Evolutionary conservation across 2,329 filamentous ascomycete genomes (phyloP).

Genomic region (Monilinia fructicola): DNA sequence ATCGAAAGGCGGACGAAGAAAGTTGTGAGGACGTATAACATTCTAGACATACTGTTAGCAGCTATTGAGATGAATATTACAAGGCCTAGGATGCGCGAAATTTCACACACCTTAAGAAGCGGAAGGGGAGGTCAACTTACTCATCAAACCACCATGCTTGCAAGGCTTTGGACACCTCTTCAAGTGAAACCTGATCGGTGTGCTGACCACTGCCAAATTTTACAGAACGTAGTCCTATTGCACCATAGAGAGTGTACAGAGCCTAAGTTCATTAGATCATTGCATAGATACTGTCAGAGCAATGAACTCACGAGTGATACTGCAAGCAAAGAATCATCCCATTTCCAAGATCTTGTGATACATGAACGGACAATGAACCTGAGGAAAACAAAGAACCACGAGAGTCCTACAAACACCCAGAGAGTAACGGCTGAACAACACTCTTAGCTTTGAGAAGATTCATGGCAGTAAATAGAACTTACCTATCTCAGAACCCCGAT

Average conservation of each 20-base stretch:
- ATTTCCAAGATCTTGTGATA: conserved; percentile 32
- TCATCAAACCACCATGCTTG: conserved; percentile 49
- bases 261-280: conserved; percentile 24
- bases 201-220: conserved; percentile 33
- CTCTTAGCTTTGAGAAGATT: conserved; percentile 16
- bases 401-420: conserved; percentile 30
- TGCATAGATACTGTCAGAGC: conserved; percentile 1
- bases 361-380: conserved; percentile 33
- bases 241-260: conserved; percentile 30
- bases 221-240: conserved; percentile 27
- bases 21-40: neutral
- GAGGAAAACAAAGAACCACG: conserved; percentile 33
- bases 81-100: neutral
- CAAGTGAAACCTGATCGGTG: conserved; percentile 23
- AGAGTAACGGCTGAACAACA: conserved; percentile 27
- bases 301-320: conserved; percentile 30
- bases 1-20: conserved; percentile 47
- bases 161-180: conserved; percentile 29
- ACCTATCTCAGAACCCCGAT: conserved; percentile 13
- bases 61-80: too few relatives aligned
- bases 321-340: conserved; percentile 34
- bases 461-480: neutral
- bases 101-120: neutral
- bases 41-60: neutral
- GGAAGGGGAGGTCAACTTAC: conserved; percentile 46